These are phyloP conservation scores for Neurospora sp. DNA, from an alignment of 495 filamentous ascomycete genomes.

Conservation along the genomic window DNA sequence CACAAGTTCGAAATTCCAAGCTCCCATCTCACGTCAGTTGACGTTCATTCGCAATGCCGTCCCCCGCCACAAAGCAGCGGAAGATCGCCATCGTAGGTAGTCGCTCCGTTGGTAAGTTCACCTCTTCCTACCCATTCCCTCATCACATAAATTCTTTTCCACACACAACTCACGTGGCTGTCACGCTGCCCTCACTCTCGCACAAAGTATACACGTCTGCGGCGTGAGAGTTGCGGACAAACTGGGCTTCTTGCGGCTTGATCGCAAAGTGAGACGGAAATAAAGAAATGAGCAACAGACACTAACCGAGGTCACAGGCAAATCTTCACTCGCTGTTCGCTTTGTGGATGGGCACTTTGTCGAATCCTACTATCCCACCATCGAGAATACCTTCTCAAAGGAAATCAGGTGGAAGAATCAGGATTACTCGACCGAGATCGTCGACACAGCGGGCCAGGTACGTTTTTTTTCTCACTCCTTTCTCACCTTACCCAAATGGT, in stretches of 20 bases:
- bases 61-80: conserved; percentile 73
- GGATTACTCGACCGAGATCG: conserved; percentile 93
- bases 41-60: conserved; percentile 47
- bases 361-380: conserved; percentile 97
- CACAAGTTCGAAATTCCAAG: neutral
- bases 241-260: neutral
- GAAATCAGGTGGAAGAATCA: conserved; percentile 85
- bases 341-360: conserved; percentile 98
- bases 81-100: conserved; percentile 98
- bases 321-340: conserved; percentile 94
- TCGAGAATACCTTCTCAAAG: conserved; percentile 97
- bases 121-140: conserved; percentile 1
- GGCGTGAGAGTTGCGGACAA: neutral
- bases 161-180: neutral
- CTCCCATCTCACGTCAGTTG: neutral
- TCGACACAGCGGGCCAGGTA: conserved; percentile 97
- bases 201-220: neutral
- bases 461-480: conserved; percentile 8
- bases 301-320: conserved; percentile 47
- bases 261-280: neutral
- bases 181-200: neutral
- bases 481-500: neutral
- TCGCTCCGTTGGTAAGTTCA: conserved; percentile 79
- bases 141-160: neutral
- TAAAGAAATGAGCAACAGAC: neutral